Base-by-base conservation (phyloP, 768 basidiomycete genomes). In the Russula lepida region DNA sequence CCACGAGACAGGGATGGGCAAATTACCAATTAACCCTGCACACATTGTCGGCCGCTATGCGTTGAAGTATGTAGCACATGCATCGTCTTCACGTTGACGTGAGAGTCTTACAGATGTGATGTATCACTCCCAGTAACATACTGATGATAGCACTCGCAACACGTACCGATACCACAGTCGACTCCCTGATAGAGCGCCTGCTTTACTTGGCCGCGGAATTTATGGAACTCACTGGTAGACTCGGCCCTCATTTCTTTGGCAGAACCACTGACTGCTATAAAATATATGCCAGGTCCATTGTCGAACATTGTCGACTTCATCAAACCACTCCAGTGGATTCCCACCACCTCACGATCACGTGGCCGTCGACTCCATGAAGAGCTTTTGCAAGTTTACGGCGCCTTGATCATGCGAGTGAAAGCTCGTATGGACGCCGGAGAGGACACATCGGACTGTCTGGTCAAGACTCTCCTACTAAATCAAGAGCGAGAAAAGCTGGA, bases 231-330 rank as follows among this genome's bases (percentile, higher is more conserved):
- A 66, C 76, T 67, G 61, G 59, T 63, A 48, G 19, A 21, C 9
- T 12, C 33, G 11, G n/a, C 33, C 25, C n/a, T 44, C 35, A 1
- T 25, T 19, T 4, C 15, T 37, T 51, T 17, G 19, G 1, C 25
- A 6, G 19, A 13, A 12, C n/a, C 2, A 13, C 12, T 50, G 25
- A 56, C 17, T 7, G 32, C 9, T 25, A 15, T 41, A 27, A 33
- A n/a, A n/a, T n/a, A n/a, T n/a, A n/a, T n/a, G n/a, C n/a, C 50
- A 66, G 78, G 78, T 15, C 77, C 79, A 0, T 69, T 75, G 27
- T 77, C 78, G 1, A 80, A 80, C 60, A 51, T 75, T 15, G 72
- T 75, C 30, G 80, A 81, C 66, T 81, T 79, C 56, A 57, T 80
- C 2, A 72, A 73, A 15, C 59, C 74, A 11, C 74, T 80, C 23